Percentiles rank a stretch among this genome's conserved stretches.
These are phyloP conservation scores for Colletotrichum sp. DNA, from an alignment of 2,329 filamentous ascomycete species.

Conservation along the genomic window DNA sequence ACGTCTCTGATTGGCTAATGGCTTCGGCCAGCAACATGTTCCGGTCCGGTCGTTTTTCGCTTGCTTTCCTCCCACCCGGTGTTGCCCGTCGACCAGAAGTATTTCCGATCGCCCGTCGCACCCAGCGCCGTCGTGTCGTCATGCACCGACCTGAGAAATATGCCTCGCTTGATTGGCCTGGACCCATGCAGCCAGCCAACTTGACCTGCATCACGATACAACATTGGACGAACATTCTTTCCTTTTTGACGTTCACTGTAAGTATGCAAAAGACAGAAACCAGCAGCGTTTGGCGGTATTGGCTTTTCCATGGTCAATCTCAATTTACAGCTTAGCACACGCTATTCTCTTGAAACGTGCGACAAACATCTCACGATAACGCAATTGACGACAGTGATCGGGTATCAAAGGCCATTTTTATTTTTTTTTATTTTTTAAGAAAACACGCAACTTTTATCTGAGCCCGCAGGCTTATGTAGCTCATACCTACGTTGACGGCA, in stretches of 20 bases:
- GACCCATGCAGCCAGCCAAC: background rate
- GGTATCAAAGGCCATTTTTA: background rate
- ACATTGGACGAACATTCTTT: constrained; percentile 9
- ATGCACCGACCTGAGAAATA: constrained; percentile 13
- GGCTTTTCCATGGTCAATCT: background rate
- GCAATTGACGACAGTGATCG: background rate
- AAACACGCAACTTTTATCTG: background rate
- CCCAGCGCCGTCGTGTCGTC: constrained; percentile 1
- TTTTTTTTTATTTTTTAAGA: background rate
- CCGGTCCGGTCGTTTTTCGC: constrained; percentile 17
- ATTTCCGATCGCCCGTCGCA: constrained; percentile 1
- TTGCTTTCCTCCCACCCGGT: constrained; percentile 10
- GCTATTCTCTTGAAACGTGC: background rate
- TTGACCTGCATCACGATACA: background rate
- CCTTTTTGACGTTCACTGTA: background rate
- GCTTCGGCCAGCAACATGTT: constrained; percentile 14
- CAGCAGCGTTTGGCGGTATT: background rate
- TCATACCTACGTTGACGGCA: background rate
- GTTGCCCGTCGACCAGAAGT: constrained; percentile 2
- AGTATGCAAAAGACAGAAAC: background rate
- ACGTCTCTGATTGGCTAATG: constrained; percentile 13
- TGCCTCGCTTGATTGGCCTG: constrained; percentile 12
- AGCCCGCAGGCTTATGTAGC: background rate
- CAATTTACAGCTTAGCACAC: background rate
- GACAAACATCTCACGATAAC: background rate